Conservation (phyloP, 2,329 filamentous ascomycete genomes). For the Fusarium xyrophilum region DNA sequence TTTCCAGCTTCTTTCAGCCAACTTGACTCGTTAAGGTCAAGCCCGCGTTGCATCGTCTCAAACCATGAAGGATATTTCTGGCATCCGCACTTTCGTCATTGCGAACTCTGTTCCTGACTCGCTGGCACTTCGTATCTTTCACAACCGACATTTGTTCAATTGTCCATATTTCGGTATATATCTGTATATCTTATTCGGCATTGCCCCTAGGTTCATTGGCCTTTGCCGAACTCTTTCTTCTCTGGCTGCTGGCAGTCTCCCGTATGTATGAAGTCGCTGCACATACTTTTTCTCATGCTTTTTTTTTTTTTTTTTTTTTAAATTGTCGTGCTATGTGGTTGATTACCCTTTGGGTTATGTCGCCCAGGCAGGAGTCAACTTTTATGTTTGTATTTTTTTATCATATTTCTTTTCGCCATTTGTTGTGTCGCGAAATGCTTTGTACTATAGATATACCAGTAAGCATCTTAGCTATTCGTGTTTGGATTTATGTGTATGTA, state of each 20-base stretch:
- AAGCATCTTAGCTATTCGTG: slow-evolving; percentile 17
- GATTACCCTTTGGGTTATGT: neutral
- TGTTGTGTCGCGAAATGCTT: neutral
- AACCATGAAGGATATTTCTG: neutral
- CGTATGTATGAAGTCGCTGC: neutral
- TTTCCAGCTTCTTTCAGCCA: neutral
- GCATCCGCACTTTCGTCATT: neutral
- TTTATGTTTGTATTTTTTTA: neutral
- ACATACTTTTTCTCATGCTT: neutral
- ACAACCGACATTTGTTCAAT: neutral
- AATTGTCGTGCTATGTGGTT: slow-evolving; percentile 1
- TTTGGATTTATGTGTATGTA: slow-evolving; percentile 23
- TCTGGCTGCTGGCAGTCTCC: slow-evolving; percentile 29
- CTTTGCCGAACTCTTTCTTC: neutral
- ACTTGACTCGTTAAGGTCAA: slow-evolving; percentile 12
- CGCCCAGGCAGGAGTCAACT: neutral
- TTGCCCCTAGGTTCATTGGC: neutral
- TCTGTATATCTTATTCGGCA: neutral
- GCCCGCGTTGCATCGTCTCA: slow-evolving; percentile 9
- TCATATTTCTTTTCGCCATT: neutral
- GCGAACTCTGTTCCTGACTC: slow-evolving; percentile 14
- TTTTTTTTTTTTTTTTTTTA: too few relatives aligned
- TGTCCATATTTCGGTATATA: neutral
- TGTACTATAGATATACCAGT: slow-evolving; percentile 36
- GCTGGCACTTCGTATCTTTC: neutral